These are phyloP conservation scores for Brassica rapa DNA, from an alignment of 345 rosid species.

Conservation along the genomic window DNA sequence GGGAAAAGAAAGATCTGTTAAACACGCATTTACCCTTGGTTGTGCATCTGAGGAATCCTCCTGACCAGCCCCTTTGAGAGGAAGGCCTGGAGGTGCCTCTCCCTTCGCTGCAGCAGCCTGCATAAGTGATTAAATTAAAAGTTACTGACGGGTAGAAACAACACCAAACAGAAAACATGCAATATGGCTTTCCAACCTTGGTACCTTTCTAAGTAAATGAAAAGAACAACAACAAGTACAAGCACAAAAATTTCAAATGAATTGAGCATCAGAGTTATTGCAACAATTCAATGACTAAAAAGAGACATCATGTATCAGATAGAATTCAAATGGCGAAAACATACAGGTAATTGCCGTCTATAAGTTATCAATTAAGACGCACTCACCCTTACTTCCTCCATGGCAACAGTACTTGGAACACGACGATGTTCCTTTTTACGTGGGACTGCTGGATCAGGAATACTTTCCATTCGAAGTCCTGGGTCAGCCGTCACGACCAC, in stretches of 20 bases:
- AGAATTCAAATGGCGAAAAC: not conserved
- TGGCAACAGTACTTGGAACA: slow-evolving; percentile 98
- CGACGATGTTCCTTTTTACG: slow-evolving; percentile 97
- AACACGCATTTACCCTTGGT: slow-evolving; percentile 59
- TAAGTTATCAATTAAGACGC: slow-evolving; percentile 10
- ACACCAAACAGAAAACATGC: not conserved
- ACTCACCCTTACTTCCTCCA: slow-evolving; percentile 97
- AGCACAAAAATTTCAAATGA: not conserved
- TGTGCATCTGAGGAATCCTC: slow-evolving; percentile 92
- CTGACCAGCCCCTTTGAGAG: slow-evolving; percentile 96
- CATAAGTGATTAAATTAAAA: slow-evolving; percentile 31
- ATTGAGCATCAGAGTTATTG: slow-evolving; percentile 14
- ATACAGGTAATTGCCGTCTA: slow-evolving; percentile 6
- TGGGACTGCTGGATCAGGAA: slow-evolving; percentile 60
- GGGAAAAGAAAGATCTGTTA: slow-evolving; percentile 11
- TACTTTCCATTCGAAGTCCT: slow-evolving; percentile 69
- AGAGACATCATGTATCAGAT: slow-evolving; percentile 10
- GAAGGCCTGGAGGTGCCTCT: slow-evolving; percentile 99
- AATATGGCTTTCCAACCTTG: slow-evolving; percentile 10
- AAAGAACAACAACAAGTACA: slow-evolving; percentile 8
- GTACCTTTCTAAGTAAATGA: slow-evolving; percentile 12
- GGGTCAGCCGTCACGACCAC: slow-evolving; percentile 87
- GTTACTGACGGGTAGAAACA: slow-evolving; percentile 13
- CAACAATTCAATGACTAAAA: slow-evolving; percentile 1
- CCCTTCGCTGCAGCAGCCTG: slow-evolving; percentile 99